Conservation (phyloP, 2,329 filamentous ascomycete genomes). For the Fusarium sp. region DNA sequence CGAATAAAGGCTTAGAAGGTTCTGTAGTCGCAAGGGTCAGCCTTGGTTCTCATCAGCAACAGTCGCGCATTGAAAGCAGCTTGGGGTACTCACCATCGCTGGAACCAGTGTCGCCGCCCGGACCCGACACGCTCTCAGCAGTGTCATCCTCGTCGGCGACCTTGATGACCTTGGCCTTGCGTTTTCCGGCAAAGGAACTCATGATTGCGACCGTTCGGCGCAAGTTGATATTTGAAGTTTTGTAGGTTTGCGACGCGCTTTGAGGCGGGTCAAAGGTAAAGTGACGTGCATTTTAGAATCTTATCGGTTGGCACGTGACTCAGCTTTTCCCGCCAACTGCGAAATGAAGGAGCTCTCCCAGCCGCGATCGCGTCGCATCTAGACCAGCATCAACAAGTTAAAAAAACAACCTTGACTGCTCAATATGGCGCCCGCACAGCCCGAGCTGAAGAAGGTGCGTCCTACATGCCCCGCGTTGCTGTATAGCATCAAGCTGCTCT, state of each 20-base stretch:
- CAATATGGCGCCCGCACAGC: constrained; percentile 98
- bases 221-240: not conserved
- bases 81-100: constrained; percentile 54
- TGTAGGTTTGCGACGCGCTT: constrained; percentile 30
- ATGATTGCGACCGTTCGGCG: constrained; percentile 51
- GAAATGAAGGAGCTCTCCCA: constrained; percentile 39
- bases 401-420: constrained; percentile 45
- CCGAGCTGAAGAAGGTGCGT: constrained; percentile 95
- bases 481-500: not conserved
- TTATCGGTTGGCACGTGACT: constrained; percentile 63
- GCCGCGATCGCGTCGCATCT: constrained; percentile 47
- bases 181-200: constrained; percentile 68
- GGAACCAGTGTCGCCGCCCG: constrained; percentile 43
- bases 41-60: constrained; percentile 52
- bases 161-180: constrained; percentile 83
- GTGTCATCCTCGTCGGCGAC: constrained; percentile 74
- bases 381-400: constrained; percentile 39
- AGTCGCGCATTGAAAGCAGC: constrained; percentile 32
- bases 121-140: constrained; percentile 22
- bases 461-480: not conserved
- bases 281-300: constrained; percentile 51
- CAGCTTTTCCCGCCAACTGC: constrained; percentile 39
- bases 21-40: constrained; percentile 50
- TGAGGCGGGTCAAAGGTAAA: not conserved
- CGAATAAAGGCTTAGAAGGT: constrained; percentile 54